Base-by-base conservation (phyloP, 2,329 filamentous ascomycete species). In the Phoma sp. region DNA sequence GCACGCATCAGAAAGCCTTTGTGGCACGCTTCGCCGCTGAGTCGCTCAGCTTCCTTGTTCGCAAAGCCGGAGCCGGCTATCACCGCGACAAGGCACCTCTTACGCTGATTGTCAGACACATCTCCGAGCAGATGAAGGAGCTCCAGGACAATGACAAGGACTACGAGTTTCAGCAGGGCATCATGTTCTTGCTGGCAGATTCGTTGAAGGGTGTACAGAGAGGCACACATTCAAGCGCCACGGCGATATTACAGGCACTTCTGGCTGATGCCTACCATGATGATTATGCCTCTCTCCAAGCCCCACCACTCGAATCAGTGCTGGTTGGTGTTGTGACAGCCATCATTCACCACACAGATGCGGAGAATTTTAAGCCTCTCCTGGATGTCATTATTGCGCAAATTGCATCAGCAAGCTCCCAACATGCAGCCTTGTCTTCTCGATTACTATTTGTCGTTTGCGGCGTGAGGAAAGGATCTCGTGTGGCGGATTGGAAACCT, bases 21-120 rank as follows among this genome's bases (percentile, higher is more conserved):
- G 91, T 97, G 61, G 89, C 91, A 23, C 86, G 93, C 49, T 99
- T 98, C 75, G 90, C 93, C 10, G 95, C 95, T 24, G 95, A 99
- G 77, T 91, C 95, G 2, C 83, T 99, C 78, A 96, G 93, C 62
- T 99, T 98, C 69, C 80, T 99, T 18, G 83, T 99, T 18, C 89
- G 91, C 68, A 98, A 97, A 77, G 89, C 93, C 6, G 93, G 89
- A 2, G 83, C 89, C 13, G 83, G 87, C 2, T 90, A 91, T 50
- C 86, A 90, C 60, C 87, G 91, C 62, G 89, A 93, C 61, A 76
- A 77, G 44, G 84, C 81, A 24, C 86, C 91, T 0, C 79, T 99
- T 32, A 80, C 84, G 10, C 76, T 82, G 10, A 86, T 97, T n/a
- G 78, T 96, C 2, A 78, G 82, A 10, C 88, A 92, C 73, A 86